Conservation (phyloP, 2,329 filamentous ascomycete species). For the Arthrobotrys pseudoclavata region DNA sequence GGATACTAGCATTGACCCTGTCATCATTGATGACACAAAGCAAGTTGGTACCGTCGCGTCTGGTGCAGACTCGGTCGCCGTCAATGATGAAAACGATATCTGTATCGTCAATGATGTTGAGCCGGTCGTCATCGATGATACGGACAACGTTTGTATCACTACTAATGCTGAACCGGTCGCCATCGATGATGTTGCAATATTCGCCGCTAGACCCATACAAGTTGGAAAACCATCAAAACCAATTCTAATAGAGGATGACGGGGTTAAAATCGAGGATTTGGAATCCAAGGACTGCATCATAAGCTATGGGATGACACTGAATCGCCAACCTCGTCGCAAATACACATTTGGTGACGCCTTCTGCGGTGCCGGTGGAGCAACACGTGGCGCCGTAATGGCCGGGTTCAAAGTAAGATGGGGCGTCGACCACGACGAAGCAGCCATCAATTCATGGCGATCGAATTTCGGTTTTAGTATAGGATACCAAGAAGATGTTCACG, state of each 20-base stretch:
- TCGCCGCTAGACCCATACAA: neutral
- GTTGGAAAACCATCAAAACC: constrained; percentile 6
- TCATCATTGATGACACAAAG: neutral
- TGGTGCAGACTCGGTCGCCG: neutral
- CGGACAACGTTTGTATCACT: too few relatives aligned
- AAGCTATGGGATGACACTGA: neutral
- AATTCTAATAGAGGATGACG: constrained; percentile 27
- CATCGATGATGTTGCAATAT: neutral
- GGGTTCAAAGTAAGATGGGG: constrained; percentile 75
- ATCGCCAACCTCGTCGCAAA: constrained; percentile 62
- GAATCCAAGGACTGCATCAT: constrained; percentile 11
- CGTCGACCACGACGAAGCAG: constrained; percentile 74
- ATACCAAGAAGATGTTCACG: constrained; percentile 69
- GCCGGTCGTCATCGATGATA: neutral
- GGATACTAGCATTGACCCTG: neutral
- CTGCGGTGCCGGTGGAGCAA: constrained; percentile 79
- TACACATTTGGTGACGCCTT: constrained; percentile 81
- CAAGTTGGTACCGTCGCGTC: neutral
- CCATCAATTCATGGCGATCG: constrained; percentile 72
- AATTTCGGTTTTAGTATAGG: constrained; percentile 73
- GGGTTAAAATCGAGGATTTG: neutral
- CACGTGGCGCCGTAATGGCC: constrained; percentile 73
- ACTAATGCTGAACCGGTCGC: neutral
- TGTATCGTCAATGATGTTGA: neutral
- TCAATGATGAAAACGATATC: neutral